A percentile compares a stretch with the other conserved stretches of the same genome.
Evolutionary conservation across 108 stramenopile species (phyloP).

Genomic region (Nannochloropsis granulata): DNA sequence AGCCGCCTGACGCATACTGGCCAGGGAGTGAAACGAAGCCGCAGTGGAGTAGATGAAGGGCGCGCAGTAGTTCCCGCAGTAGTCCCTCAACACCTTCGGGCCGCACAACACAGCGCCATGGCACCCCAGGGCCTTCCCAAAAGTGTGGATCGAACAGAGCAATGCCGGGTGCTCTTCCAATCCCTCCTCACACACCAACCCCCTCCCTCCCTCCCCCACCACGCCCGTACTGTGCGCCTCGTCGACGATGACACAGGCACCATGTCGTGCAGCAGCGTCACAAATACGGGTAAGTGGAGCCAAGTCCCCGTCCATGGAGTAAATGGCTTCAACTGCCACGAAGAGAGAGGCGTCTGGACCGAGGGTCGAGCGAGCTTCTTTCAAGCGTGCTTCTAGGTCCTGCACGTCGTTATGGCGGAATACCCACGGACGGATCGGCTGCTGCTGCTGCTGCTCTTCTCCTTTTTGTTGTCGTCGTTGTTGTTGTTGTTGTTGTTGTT

Average conservation of each 20-base stretch:
- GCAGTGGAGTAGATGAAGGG: slow-evolving; percentile 90
- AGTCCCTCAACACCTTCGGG: slow-evolving; percentile 48
- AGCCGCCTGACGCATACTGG: not conserved
- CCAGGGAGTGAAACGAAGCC: slow-evolving; percentile 47
- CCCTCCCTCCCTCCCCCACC: slow-evolving; percentile 44
- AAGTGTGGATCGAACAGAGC: slow-evolving; percentile 68
- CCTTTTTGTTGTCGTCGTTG: no score
- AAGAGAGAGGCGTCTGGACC: slow-evolving; percentile 17
- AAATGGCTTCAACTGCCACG: slow-evolving; percentile 81
- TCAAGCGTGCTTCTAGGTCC: slow-evolving; percentile 46
- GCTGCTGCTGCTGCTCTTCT: no score
- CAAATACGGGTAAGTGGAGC: slow-evolving; percentile 53
- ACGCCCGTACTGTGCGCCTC: slow-evolving; percentile 36
- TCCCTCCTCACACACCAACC: slow-evolving; percentile 49
- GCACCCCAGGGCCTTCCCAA: slow-evolving; percentile 91
- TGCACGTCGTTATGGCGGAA: slow-evolving; percentile 68
- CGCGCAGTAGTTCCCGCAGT: slow-evolving; percentile 75
- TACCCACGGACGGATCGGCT: not conserved
- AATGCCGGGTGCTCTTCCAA: slow-evolving; percentile 65
- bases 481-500: no score
- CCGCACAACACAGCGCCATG: slow-evolving; percentile 77
- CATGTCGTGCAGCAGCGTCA: not conserved
- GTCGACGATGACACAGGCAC: slow-evolving; percentile 24
- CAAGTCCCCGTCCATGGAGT: slow-evolving; percentile 92
- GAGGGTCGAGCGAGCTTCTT: not conserved